Base-by-base conservation (phyloP, 2,329 filamentous ascomycete species). In the Colletotrichum phormii region DNA sequence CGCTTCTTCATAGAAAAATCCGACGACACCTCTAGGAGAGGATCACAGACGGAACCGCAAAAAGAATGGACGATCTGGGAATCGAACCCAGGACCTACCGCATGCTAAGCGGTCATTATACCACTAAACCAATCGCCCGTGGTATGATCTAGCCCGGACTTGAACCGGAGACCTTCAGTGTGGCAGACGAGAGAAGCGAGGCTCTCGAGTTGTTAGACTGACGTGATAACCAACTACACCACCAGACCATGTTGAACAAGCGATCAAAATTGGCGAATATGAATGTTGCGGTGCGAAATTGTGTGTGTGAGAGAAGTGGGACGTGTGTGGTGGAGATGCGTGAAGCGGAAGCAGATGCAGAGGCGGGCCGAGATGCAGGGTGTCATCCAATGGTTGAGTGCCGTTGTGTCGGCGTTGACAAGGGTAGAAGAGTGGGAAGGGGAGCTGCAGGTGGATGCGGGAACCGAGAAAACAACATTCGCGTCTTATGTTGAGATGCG, bases 181-280 rank as follows among this genome's bases (percentile, higher is more conserved):
- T 35, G 9, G 24, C 51, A 46, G 59, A 13, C 59, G 64, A n/a
- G 58, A 13, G 13, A 1, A 1, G 26, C 3, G 42, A 11, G n/a
- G 1, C 18, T n/a, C 42, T 37, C 66, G 22, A 6, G 7, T 49
- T 80, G 83, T 85, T 85, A 85, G 82, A 85, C 83, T 84, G 82
- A 85, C 81, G 84, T 85, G 83, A 85, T 85, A 84, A 85, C 83
- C 84, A 85, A 85, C 83, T 81, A 80, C 79, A 22, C n/a, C 5
- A 37, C 31, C 31, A 22, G 31, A 24, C 7, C 6, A 24, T 42
- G 31, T 12, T 11, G 3, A 15, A 4, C 3, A 2, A 0, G 1
- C 3, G 0, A 1, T 11, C 11, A 5, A 3, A 24, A 18, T 35
- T 8, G 8, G 29, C 11, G 0, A 35, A 31, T 53, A 63, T 53